phyloP scores from a whole-genome alignment of 495 filamentous ascomycete genomes.

The Melanomma pulvis-pyrius region DNA sequence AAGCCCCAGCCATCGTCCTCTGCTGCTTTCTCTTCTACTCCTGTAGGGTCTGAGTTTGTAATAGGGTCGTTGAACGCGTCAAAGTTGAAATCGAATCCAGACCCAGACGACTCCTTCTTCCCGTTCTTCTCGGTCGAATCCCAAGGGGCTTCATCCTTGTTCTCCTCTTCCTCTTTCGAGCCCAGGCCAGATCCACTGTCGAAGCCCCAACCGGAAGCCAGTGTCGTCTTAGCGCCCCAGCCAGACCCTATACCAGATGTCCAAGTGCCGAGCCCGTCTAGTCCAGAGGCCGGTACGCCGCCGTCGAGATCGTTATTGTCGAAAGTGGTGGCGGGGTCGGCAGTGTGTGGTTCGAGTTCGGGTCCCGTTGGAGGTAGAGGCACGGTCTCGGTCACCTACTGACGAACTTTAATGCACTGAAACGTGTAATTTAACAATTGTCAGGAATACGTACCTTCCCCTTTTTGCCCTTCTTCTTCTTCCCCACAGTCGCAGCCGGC shows the following conservation, averaged over 20 bases:
- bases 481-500: slow-evolving; percentile 31
- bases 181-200: background rate
- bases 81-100: slow-evolving; percentile 36
- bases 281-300: slow-evolving; percentile 15
- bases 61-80: slow-evolving; percentile 17
- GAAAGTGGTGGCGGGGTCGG: slow-evolving; percentile 32
- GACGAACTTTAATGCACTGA: slow-evolving; percentile 25
- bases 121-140: slow-evolving; percentile 35
- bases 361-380: slow-evolving; percentile 40
- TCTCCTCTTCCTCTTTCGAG: slow-evolving; percentile 10
- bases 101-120: slow-evolving; percentile 35
- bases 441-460: slow-evolving; percentile 34
- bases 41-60: background rate
- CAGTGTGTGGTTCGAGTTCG: slow-evolving; percentile 25
- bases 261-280: slow-evolving; percentile 28
- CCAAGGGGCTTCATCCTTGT: slow-evolving; percentile 33
- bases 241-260: slow-evolving; percentile 20
- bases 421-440: slow-evolving; percentile 28
- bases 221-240: slow-evolving; percentile 9
- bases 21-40: slow-evolving; percentile 34
- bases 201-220: slow-evolving; percentile 30
- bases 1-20: slow-evolving; percentile 38
- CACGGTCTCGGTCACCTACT: slow-evolving; percentile 30
- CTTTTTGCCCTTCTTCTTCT: slow-evolving; percentile 42
- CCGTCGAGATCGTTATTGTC: slow-evolving; percentile 39